These are phyloP conservation scores for Sclerotinia spermophila DNA, from an alignment of 2,329 filamentous ascomycete species.

Conservation along the genomic window DNA sequence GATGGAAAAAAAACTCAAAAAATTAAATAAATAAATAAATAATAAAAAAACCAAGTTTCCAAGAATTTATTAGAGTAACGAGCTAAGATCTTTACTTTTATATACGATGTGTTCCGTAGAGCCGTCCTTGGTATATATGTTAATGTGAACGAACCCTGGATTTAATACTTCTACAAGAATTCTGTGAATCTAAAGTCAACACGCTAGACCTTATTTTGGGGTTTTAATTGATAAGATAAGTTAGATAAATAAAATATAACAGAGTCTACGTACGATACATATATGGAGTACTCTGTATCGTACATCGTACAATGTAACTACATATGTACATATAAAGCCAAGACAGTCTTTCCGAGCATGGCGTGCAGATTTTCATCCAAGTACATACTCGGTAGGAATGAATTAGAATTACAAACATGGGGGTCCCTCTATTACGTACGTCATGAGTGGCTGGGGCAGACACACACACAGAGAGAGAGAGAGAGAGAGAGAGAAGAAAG, in stretches of 20 bases:
- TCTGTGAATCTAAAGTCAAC: not conserved
- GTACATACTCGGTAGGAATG: too few relatives aligned
- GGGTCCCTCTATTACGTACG: not conserved
- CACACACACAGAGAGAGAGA: not conserved
- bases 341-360: not conserved
- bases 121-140: not conserved
- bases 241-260: too few relatives aligned
- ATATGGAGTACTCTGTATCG: not conserved
- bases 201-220: not conserved
- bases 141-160: not conserved
- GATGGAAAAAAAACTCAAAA: not conserved
- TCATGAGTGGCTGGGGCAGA: not conserved
- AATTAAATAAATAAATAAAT: too few relatives aligned
- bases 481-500: not conserved
- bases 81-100: not conserved
- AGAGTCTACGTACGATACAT: not conserved
- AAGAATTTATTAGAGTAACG: not conserved
- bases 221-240: not conserved
- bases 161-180: too few relatives aligned
- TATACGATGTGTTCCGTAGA: not conserved
- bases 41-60: not conserved
- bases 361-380: constrained; percentile 4
- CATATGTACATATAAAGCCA: not conserved
- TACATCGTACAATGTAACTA: too few relatives aligned
- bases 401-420: not conserved